phyloP scores from a whole-genome alignment of 768 basidiomycete species.

The Gymnopilus dilepis region DNA sequence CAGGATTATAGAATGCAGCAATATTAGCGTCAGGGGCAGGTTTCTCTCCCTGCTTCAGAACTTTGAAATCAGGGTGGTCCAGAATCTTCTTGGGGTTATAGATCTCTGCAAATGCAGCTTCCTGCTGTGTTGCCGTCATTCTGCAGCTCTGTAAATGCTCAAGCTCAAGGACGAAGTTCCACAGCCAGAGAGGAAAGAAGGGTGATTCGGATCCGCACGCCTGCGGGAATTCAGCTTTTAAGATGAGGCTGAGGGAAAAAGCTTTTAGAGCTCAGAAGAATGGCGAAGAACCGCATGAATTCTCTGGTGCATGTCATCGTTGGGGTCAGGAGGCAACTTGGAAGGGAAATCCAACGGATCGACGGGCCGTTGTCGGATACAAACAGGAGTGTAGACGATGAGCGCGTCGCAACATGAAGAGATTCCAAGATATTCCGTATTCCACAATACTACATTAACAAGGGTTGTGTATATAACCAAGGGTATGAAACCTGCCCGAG shows the following conservation, averaged over 20 bases:
- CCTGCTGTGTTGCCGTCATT: slow-evolving; percentile 34
- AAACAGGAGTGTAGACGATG: not conserved
- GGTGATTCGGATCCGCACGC: not conserved
- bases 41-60: slow-evolving; percentile 55
- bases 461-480: slow-evolving; percentile 12
- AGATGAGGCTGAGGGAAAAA: not conserved
- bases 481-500: slow-evolving; percentile 8
- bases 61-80: slow-evolving; percentile 58
- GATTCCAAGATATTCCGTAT: slow-evolving; percentile 1
- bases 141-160: slow-evolving; percentile 9
- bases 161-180: not conserved
- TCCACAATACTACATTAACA: not conserved
- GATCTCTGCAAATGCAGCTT: slow-evolving; percentile 45
- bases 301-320: not conserved
- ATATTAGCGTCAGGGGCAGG: slow-evolving; percentile 56
- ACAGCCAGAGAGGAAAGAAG: not conserved
- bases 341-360: slow-evolving; percentile 7
- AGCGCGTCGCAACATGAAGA: not conserved
- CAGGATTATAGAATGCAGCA: slow-evolving; percentile 68
- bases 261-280: slow-evolving; percentile 2
- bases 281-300: slow-evolving; percentile 8
- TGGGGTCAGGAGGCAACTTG: slow-evolving; percentile 17
- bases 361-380: slow-evolving; percentile 4
- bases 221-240: not conserved
- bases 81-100: slow-evolving; percentile 63